phyloP scores from a whole-genome alignment of 176 grass and related monocot genomes.

The Poa pratensis region DNA sequence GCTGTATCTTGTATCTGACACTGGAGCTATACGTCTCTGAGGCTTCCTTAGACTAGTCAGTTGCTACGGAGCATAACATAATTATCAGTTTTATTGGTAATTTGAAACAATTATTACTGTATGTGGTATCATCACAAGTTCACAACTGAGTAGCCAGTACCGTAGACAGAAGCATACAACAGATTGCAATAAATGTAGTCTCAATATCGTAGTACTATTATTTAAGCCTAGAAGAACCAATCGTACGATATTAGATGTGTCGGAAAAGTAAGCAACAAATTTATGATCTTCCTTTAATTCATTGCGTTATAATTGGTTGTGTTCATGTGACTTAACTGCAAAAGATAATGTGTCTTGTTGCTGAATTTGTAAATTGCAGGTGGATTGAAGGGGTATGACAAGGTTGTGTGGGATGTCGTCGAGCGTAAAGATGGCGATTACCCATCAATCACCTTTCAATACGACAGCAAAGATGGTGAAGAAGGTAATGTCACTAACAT shows the following conservation, averaged over 20 bases:
- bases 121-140: constrained; percentile 10
- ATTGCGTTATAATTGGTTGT: constrained; percentile 1
- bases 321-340: not conserved
- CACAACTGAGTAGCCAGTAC: not conserved
- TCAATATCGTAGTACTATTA: not conserved
- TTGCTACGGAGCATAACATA: not conserved
- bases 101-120: not conserved
- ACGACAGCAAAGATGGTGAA: constrained; percentile 84
- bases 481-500: constrained; percentile 59
- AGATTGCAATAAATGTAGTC: not conserved
- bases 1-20: not conserved
- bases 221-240: not conserved
- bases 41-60: not conserved
- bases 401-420: constrained; percentile 74
- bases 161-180: not conserved
- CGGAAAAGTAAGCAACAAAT: not conserved
- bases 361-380: constrained; percentile 51
- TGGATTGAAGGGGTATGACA: constrained; percentile 82
- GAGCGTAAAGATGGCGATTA: constrained; percentile 63
- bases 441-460: constrained; percentile 79
- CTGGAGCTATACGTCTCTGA: not conserved
- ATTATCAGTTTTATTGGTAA: not conserved
- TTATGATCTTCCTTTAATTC: not conserved
- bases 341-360: not conserved
- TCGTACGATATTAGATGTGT: not conserved